Evolutionary conservation across 2,329 filamentous ascomycete genomes (phyloP), one percentile per base, ranked within the genome.

Genomic region (Clarireedia homoeocarpa): DNA sequence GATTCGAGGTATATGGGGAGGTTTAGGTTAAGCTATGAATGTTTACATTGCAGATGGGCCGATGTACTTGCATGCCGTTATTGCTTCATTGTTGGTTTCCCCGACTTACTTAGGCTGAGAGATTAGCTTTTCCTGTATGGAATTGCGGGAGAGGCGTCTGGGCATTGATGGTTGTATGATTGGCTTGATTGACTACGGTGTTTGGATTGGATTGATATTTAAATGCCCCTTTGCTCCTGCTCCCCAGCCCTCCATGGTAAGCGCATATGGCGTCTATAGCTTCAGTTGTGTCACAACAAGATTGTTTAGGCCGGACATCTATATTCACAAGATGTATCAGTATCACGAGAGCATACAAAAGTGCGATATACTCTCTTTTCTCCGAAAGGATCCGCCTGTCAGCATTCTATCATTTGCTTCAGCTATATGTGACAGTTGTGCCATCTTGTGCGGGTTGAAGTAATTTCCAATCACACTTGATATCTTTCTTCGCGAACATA

Each of bases 381-480:
- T 45, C 5, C 1, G 6, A 15, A 14, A 24, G 20, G 7, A 20
- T 24, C 7, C n/a, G 12, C 6, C 2, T 23, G 12, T 14, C 42
- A 23, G 14, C 24, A 17, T 24, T 45, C 42, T 45, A 17, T 45
- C 39, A n/a, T 42, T 26, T 46, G 5, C 12, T 53, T 60, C 61
- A 69, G 53, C 59, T 63, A 55, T 68, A 63, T 39, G 62, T 62
- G 23, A 69, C 64, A 4, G 63, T 67, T 17, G 61, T 67, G 17
- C 68, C 68, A 20, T 88, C 91, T 66, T 94, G 84, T 0, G 92
- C 92, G 7, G 91, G 91, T 72, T 95, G 88, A 45, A 99, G 77
- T 42, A 97, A 72, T 71, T 88, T 87, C 91, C 91, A 97, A 62
- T 84, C 77, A 73, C 91, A 97, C 27, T 79, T 78, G 65, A 97